Conservation (phyloP, 176 grass and related monocot genomes). For the Cenchrus fungigraminus region DNA sequence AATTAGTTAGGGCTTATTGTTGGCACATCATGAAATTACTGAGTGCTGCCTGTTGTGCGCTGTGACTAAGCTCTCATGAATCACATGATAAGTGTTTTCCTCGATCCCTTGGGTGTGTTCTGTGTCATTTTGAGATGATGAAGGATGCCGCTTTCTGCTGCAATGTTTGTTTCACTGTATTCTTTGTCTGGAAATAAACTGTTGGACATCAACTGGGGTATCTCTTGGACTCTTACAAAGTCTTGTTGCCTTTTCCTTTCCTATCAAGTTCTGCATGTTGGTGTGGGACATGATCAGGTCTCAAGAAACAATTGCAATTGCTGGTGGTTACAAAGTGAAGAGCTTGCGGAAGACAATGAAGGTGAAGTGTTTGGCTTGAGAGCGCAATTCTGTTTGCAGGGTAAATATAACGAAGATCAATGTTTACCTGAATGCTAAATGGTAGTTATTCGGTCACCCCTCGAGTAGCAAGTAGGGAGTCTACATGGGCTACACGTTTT, state of each 20-base stretch:
- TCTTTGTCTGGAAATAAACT: neutral
- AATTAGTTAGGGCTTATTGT: slow-evolving; percentile 33
- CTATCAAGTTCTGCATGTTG: neutral
- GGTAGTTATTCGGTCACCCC: no score
- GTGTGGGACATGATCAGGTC: neutral
- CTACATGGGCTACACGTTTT: no score
- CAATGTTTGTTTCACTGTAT: neutral
- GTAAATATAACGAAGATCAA: no score
- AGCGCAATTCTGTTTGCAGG: no score
- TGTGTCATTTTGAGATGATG: slow-evolving; percentile 28
- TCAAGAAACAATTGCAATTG: neutral
- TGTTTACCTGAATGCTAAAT: no score
- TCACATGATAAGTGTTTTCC: slow-evolving; percentile 34
- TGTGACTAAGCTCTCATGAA: slow-evolving; percentile 19
- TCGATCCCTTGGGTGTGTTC: neutral
- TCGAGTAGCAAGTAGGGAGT: no score
- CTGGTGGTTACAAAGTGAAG: no score
- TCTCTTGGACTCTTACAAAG: neutral
- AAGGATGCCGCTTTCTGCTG: neutral
- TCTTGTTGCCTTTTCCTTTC: neutral
- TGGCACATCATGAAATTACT: slow-evolving; percentile 37
- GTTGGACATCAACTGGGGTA: no score
- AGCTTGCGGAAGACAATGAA: no score
- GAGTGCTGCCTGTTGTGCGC: slow-evolving; percentile 4
- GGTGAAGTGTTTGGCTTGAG: no score